Evolutionary conservation across 495 filamentous ascomycete species (phyloP).

Genomic region (Massariosphaeria phaeospora): DNA sequence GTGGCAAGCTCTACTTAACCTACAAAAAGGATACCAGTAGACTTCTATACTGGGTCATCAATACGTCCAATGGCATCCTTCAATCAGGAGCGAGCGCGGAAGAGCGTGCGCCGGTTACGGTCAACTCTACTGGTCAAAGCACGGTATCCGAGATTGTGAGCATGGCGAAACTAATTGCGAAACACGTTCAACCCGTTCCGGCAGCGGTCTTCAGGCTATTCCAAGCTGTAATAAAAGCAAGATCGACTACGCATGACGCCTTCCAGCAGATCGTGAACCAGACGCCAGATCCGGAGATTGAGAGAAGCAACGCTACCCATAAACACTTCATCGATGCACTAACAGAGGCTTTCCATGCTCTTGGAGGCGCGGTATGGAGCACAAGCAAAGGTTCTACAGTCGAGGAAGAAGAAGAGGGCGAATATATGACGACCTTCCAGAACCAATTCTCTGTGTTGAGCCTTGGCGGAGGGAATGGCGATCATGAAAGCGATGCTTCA

Average conservation of each 20-base stretch:
- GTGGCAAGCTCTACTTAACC: background rate
- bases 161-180: background rate
- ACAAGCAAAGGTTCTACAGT: slow-evolving; percentile 5
- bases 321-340: slow-evolving; percentile 45
- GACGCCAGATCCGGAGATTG: slow-evolving; percentile 40
- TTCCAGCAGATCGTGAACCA: slow-evolving; percentile 32
- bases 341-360: slow-evolving; percentile 36
- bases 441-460: slow-evolving; percentile 39
- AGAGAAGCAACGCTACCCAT: slow-evolving; percentile 42
- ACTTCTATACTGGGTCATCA: slow-evolving; percentile 1
- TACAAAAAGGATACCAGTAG: slow-evolving; percentile 1
- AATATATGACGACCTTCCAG: slow-evolving; percentile 35
- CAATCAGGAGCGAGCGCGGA: background rate
- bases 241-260: slow-evolving; percentile 26
- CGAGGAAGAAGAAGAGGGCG: slow-evolving; percentile 27
- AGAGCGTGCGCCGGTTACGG: background rate
- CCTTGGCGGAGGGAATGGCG: slow-evolving; percentile 26
- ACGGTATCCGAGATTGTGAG: background rate
- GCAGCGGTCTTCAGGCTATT: background rate
- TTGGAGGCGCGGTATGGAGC: slow-evolving; percentile 37
- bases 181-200: background rate
- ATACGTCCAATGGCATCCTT: slow-evolving; percentile 2
- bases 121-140: background rate
- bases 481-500: slow-evolving; percentile 16
- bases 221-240: background rate